Percentiles rank a stretch among this genome's conserved stretches.
These are phyloP conservation scores for Cladophialophora chaetospira DNA, from an alignment of 2,329 filamentous ascomycete species.

Conservation along the genomic window DNA sequence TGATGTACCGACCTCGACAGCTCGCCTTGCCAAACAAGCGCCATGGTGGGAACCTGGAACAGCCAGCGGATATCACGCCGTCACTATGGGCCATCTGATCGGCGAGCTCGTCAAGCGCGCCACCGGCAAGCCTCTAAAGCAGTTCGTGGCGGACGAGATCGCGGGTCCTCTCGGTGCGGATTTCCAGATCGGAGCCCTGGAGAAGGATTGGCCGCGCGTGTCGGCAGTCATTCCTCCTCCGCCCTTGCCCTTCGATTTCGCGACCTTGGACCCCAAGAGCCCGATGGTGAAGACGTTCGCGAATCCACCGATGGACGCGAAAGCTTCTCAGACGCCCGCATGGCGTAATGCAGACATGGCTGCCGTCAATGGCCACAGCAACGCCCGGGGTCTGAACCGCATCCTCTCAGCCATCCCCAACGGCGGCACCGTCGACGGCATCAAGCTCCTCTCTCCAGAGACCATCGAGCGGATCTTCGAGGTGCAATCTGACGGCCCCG, in stretches of 20 bases:
- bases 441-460: conserved; percentile 43
- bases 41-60: conserved; percentile 52
- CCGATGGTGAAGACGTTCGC: conserved; percentile 38
- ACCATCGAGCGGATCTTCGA: conserved; percentile 51
- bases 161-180: conserved; percentile 48
- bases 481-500: conserved; percentile 46
- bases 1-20: conserved; percentile 37
- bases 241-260: conserved; percentile 23
- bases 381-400: conserved; percentile 46
- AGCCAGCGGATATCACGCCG: conserved; percentile 47
- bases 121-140: conserved; percentile 45
- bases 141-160: conserved; percentile 50
- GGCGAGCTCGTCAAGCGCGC: conserved; percentile 48
- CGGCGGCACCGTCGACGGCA: conserved; percentile 39
- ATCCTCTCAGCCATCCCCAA: conserved; percentile 46
- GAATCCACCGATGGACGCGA: conserved; percentile 34
- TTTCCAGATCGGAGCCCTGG: conserved; percentile 48
- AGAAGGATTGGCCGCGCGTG: conserved; percentile 47
- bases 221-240: conserved; percentile 39
- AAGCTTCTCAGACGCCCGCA: conserved; percentile 31
- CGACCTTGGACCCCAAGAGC: conserved; percentile 30
- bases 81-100: conserved; percentile 46
- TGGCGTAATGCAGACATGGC: conserved; percentile 49
- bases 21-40: conserved; percentile 44
- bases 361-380: conserved; percentile 49